Evolutionary conservation across 176 grass and related monocot genomes (phyloP), one percentile per base, ranked within the genome.

Genomic region (Luzula sylvatica): DNA sequence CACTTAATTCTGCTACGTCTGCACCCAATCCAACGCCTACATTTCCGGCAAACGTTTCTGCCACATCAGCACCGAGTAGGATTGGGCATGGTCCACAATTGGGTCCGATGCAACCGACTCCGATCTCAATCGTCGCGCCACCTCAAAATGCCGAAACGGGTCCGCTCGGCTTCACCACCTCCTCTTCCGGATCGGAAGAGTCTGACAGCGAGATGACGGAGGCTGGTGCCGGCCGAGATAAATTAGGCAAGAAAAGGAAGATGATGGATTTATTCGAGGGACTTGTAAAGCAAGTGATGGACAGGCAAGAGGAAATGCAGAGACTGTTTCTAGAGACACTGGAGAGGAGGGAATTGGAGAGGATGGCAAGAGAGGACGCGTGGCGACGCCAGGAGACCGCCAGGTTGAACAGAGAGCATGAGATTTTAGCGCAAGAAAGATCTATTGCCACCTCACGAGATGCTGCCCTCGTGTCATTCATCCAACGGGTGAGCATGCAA

Each of bases 251-350:
- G 13, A 68, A 46, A 28, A 38, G 42, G 61, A 69, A 75, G 38
- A 52, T 87, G 82, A 82, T 94, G 82, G 78, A 68, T 3, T 42
- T 76, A 50, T 87, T 94, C 52, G 82, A 94, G 24, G 70, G 78
- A 38, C 65, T 94, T 67, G 68, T 86, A 55, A 76, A 49, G 58
- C 71, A 70, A 61, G 72, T 94, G 19, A 79, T 71, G 43, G 87
- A 87, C 38, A 74, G 84, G 82, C 88, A 94, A 42, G 88, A 83
- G 54, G 78, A 41, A 11, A 83, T 83, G 78, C 88, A 94, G 54
- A 75, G 67, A 5, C 48, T 46, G 35, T 83, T 94, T 66, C 38
- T 94, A 65, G 78, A 83, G 55, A 79, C 72, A 61, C 64, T 94
- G 0, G 88, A 83, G 44, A 76, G 69, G 65, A 74, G 71, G 53